Base-by-base conservation (phyloP, 108 stramenopile genomes). In the Pseudonitzschia pungens region DNA sequence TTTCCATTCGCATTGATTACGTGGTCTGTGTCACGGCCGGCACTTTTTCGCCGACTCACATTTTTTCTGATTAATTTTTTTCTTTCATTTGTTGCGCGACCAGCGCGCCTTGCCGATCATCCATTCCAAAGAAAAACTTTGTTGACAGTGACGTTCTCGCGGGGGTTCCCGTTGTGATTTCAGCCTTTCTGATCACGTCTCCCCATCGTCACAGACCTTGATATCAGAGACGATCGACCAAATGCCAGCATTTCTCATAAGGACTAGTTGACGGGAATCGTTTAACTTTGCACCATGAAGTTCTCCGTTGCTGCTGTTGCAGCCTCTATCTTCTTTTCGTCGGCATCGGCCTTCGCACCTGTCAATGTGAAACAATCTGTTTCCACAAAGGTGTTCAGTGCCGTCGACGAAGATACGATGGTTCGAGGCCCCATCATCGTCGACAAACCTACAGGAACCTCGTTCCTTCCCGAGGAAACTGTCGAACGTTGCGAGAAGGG, bases 391-490 rank as follows among this genome's bases (percentile, higher is more conserved):
- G 24, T 50, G 18, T 33, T 54, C 50, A 55, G 53, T 22, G 31
- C 52, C 54, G 36, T 45, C 11, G 65, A 67, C 11, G 65, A 67
- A 45, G 42, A 67, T 21, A 52, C 53, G 27, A 18, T 53, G 24
- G 6, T 18, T 36, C 27, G 16, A 18, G 27, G 53, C 18, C 36
- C 33, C 50, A 69, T 16, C 20, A 26, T 55, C 27, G 53, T 40
- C 32, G 77, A 74, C 24, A 93, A 93, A 60, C 85, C 89, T 20
- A 89, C 90, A 2, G 92, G 89, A 14, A 84, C 87, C 14, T 89
- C 92, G 7, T 91, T 91, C 56, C 83, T 93, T 36, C 87, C 92
- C 3, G 71, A 79, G 56, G 92, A 93, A 41, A 75, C 89, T 20
- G 44, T 90, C 21, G 87, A 87, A 66, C 85, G 87, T 27, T 87